Evolutionary conservation across 1,139 yeast genomes (phyloP).

Genomic region (Yamadazyma blattariae): DNA sequence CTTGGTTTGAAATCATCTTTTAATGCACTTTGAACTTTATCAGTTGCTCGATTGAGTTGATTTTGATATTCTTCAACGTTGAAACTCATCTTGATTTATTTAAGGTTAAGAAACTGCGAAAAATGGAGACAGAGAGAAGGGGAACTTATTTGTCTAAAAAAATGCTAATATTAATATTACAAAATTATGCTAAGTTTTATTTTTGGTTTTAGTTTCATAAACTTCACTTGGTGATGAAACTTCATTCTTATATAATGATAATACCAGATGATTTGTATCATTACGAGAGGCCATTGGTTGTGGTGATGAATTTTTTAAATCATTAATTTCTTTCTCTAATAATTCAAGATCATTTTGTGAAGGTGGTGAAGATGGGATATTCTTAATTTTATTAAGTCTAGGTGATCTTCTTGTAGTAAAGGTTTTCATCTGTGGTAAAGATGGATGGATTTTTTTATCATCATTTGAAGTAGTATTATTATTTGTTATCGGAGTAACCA

Average conservation of each 20-base stretch:
- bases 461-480: constrained; percentile 36
- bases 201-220: constrained; percentile 6
- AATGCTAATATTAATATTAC: constrained; percentile 1
- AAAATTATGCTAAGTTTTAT: constrained; percentile 5
- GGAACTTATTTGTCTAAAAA: too few relatives aligned
- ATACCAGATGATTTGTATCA: constrained; percentile 34
- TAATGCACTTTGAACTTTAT: constrained; percentile 15
- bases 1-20: constrained; percentile 36
- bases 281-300: constrained; percentile 35
- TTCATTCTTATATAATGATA: constrained; percentile 22
- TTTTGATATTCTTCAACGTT: constrained; percentile 8
- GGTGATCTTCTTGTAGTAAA: constrained; percentile 27
- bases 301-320: constrained; percentile 20
- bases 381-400: constrained; percentile 21
- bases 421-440: constrained; percentile 29
- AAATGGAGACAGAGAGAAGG: not conserved
- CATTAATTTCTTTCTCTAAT: constrained; percentile 20
- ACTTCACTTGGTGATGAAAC: constrained; percentile 13
- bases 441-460: constrained; percentile 15
- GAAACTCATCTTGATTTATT: constrained; percentile 6
- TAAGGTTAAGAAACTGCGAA: not conserved
- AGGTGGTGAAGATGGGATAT: constrained; percentile 46
- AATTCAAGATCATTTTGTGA: constrained; percentile 14
- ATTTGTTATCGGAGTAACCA: too few relatives aligned
- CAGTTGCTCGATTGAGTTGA: constrained; percentile 20